Percentiles rank a stretch among this genome's conserved stretches.
Conservation (phyloP, 1,284 basidiomycete species). For the Tylopilus orsonianus region DNA sequence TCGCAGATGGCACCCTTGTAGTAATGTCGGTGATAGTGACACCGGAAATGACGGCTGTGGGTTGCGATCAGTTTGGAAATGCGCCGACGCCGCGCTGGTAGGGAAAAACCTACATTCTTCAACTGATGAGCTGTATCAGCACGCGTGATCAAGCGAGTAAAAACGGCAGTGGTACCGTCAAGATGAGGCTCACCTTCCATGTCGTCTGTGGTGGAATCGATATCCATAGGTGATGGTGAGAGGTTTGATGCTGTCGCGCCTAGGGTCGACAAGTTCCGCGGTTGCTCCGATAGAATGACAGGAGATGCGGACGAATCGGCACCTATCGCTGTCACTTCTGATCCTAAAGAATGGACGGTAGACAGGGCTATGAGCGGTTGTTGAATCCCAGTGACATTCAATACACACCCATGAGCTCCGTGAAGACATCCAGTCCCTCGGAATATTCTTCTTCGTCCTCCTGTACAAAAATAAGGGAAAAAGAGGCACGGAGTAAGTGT, state of each 20-base stretch:
- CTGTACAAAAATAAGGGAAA: slow-evolving; percentile 12
- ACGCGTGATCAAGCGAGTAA: background rate
- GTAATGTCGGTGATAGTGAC: background rate
- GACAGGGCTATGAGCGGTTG: background rate
- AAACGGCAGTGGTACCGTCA: background rate
- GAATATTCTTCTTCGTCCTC: slow-evolving; percentile 26
- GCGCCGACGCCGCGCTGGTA: background rate
- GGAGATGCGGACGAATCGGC: slow-evolving; percentile 17
- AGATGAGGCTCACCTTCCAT: slow-evolving; percentile 19
- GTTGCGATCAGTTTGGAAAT: slow-evolving; percentile 13
- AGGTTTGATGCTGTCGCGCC: slow-evolving; percentile 6
- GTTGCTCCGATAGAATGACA: slow-evolving; percentile 21
- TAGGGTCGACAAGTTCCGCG: slow-evolving; percentile 23
- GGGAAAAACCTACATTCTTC: slow-evolving; percentile 16
- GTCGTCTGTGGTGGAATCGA: slow-evolving; percentile 16
- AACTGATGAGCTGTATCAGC: slow-evolving; percentile 14
- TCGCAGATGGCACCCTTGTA: background rate
- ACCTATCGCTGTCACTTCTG: slow-evolving; percentile 9
- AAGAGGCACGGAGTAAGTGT: slow-evolving; percentile 14
- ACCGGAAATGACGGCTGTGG: slow-evolving; percentile 2
- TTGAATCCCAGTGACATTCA: background rate
- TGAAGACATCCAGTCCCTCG: slow-evolving; percentile 21
- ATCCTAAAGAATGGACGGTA: slow-evolving; percentile 9
- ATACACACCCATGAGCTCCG: slow-evolving; percentile 19
- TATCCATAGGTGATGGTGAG: slow-evolving; percentile 26